Evolutionary conservation across 805 yeast species (phyloP).

Genomic region (Naumovozyma castellii): DNA sequence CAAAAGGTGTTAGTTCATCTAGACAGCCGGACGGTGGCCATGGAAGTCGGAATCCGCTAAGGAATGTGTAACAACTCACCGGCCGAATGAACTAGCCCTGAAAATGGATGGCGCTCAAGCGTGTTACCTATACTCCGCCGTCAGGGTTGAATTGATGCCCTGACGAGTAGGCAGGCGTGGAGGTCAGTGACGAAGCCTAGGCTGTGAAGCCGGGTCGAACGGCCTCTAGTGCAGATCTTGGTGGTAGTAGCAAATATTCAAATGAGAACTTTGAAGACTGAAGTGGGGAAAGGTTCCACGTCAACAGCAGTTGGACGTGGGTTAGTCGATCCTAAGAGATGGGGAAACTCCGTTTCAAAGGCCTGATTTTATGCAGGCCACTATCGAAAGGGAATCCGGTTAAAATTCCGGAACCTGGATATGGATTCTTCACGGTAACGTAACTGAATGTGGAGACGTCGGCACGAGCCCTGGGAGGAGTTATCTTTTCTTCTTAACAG

Average conservation of each 20-base stretch:
- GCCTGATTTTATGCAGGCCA: slow-evolving; percentile 29
- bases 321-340: slow-evolving; percentile 37
- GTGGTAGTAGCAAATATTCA: slow-evolving; percentile 36
- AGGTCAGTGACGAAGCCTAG: slow-evolving; percentile 35
- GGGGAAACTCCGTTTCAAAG: slow-evolving; percentile 34
- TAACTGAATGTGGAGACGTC: slow-evolving; percentile 36
- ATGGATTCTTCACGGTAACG: slow-evolving; percentile 36
- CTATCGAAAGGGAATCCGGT: slow-evolving; percentile 38
- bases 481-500: slow-evolving; percentile 36
- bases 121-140: slow-evolving; percentile 36
- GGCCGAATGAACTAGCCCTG: slow-evolving; percentile 41
- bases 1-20: slow-evolving; percentile 37
- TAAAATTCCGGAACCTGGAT: slow-evolving; percentile 37
- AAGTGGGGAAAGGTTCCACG: slow-evolving; percentile 37
- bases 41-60: slow-evolving; percentile 46
- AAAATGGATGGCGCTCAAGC: slow-evolving; percentile 36
- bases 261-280: slow-evolving; percentile 36
- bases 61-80: slow-evolving; percentile 47
- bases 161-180: slow-evolving; percentile 37
- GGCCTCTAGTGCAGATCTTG: slow-evolving; percentile 37
- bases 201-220: slow-evolving; percentile 34
- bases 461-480: slow-evolving; percentile 38
- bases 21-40: slow-evolving; percentile 48
- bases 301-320: slow-evolving; percentile 37
- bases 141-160: slow-evolving; percentile 32